Conservation (phyloP, 306 rosid species). For the Lathyrus sativus region DNA sequence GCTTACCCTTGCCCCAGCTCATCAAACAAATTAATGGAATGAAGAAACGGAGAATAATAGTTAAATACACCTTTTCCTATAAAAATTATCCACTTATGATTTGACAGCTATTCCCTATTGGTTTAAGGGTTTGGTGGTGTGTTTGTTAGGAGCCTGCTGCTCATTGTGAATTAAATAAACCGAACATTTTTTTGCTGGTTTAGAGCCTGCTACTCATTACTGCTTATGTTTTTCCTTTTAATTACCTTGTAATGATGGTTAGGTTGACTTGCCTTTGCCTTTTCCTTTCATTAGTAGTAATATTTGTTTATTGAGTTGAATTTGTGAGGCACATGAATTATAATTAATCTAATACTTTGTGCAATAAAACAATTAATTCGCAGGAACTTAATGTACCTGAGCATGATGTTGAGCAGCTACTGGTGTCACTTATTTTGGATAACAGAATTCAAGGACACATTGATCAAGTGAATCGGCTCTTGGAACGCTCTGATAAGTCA, state of each 20-base stretch:
- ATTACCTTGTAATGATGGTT: constrained; percentile 2
- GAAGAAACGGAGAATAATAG: not conserved
- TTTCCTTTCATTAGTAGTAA: not conserved
- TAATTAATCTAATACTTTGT: constrained; percentile 13
- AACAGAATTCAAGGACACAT: constrained; percentile 95
- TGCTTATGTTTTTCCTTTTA: not conserved
- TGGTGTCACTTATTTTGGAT: constrained; percentile 78
- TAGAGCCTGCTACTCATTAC: not conserved
- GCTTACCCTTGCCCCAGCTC: not conserved
- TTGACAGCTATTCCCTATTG: constrained; percentile 7
- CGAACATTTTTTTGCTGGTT: not conserved
- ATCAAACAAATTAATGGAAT: constrained; percentile 7
- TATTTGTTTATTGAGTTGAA: constrained; percentile 14
- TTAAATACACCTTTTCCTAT: constrained; percentile 22
- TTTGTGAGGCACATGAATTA: constrained; percentile 10
- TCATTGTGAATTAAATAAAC: constrained; percentile 28
- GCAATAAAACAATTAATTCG: constrained; percentile 24
- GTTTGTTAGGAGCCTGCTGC: constrained; percentile 25
- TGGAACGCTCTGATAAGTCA: constrained; percentile 89
- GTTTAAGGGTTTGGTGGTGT: constrained; percentile 24
- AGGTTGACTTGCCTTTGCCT: constrained; percentile 1
- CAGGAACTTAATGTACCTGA: constrained; percentile 71
- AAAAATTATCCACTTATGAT: not conserved
- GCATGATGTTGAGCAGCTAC: constrained; percentile 66
- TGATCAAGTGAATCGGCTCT: constrained; percentile 92